A percentile compares a stretch with the other conserved stretches of the same genome.
Evolutionary conservation across 371 early-diverging fungal species (phyloP).

Genomic region (Conidiobolus incongruus): DNA sequence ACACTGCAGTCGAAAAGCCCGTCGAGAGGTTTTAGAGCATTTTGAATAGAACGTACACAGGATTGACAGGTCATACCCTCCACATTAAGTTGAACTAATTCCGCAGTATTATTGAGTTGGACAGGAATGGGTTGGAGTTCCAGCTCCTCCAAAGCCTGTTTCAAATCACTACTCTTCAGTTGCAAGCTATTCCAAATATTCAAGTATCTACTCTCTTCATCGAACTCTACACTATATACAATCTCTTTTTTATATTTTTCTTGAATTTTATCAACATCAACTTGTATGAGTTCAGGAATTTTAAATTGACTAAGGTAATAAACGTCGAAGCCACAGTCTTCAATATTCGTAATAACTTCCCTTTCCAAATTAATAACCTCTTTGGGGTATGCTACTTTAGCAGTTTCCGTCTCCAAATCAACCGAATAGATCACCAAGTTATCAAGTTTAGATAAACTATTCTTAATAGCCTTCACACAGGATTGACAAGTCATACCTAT

Average conservation of each 20-base stretch:
- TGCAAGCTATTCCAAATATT: no score
- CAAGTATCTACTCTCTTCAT: no score
- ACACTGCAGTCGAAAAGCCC: constrained; percentile 23
- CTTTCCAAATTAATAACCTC: constrained; percentile 1
- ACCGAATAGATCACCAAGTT: constrained; percentile 22
- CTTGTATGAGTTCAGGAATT: neutral
- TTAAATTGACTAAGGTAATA: neutral
- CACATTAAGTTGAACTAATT: neutral
- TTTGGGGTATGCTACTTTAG: constrained; percentile 10
- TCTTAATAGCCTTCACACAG: constrained; percentile 46
- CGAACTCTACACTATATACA: no score
- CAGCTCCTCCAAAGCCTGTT: constrained; percentile 4
- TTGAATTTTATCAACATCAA: constrained; percentile 6
- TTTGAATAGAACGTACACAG: constrained; percentile 44
- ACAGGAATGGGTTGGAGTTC: neutral
- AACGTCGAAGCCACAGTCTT: constrained; percentile 3
- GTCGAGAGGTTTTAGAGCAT: constrained; percentile 14
- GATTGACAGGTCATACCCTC: constrained; percentile 71
- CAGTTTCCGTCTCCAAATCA: constrained; percentile 16
- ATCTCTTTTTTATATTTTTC: no score
- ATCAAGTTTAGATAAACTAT: constrained; percentile 13
- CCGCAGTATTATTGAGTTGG: neutral
- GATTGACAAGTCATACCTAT: constrained; percentile 73
- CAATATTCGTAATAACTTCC: neutral
- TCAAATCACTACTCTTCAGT: neutral